Conservation (phyloP, 2,329 filamentous ascomycete species). For the Beauveria medogensis region DNA sequence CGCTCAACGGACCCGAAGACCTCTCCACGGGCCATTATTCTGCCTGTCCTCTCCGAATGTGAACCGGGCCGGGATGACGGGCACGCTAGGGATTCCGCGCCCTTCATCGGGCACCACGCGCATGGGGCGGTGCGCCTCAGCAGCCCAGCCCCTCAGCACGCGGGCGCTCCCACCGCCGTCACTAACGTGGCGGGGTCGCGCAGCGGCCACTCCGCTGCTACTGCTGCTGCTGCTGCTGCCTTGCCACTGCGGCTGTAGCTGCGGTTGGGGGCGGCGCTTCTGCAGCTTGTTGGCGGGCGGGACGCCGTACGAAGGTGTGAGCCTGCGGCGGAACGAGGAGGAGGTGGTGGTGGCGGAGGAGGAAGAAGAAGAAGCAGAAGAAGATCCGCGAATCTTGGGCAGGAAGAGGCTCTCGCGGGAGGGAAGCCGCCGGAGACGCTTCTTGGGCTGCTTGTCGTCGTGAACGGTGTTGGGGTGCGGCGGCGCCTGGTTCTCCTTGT, state of each 20-base stretch:
- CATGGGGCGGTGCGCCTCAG: constrained; percentile 22
- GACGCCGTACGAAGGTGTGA: constrained; percentile 18
- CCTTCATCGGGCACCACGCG: constrained; percentile 38
- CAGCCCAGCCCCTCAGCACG: constrained; percentile 20
- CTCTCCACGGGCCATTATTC: constrained; percentile 25
- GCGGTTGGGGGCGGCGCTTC: constrained; percentile 17
- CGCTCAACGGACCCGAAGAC: constrained; percentile 13
- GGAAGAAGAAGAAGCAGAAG: constrained; percentile 18
- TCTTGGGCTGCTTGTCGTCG: constrained; percentile 25
- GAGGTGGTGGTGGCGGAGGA: constrained; percentile 13
- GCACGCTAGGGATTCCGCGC: constrained; percentile 37
- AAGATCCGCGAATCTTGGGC: constrained; percentile 24
- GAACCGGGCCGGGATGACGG: constrained; percentile 37
- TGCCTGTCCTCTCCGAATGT: constrained; percentile 26
- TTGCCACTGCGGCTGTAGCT: not conserved
- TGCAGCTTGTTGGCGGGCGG: constrained; percentile 17
- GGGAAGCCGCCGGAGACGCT: constrained; percentile 46
- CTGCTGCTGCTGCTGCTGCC: constrained; percentile 1
- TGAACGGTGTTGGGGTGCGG: constrained; percentile 27
- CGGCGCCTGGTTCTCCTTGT: constrained; percentile 15
- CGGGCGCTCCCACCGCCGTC: constrained; percentile 16
- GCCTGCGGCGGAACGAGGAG: constrained; percentile 19
- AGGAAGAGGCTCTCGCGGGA: constrained; percentile 33
- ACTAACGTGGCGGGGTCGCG: constrained; percentile 14
- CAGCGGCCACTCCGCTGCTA: constrained; percentile 3